Conservation (phyloP, 306 rosid species). For the Trifolium dubium region DNA sequence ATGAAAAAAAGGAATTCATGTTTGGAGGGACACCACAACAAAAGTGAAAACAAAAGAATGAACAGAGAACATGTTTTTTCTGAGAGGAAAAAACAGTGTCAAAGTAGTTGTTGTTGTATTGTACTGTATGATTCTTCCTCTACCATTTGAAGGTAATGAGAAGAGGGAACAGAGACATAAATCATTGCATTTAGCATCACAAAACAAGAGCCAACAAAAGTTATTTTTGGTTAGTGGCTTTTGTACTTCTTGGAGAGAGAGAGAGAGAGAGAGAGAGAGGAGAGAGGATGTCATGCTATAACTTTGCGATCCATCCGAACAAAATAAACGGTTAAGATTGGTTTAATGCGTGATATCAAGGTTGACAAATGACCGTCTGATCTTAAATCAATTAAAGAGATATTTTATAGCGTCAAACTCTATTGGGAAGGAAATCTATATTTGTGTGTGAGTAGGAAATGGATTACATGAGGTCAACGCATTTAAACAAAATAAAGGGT, state of each 20-base stretch:
- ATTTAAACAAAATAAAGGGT: no score
- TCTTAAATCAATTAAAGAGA: no score
- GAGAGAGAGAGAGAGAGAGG: slow-evolving; percentile 40
- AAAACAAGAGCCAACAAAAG: slow-evolving; percentile 61
- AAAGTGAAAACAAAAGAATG: neutral
- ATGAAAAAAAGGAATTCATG: slow-evolving; percentile 55
- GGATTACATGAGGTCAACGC: no score
- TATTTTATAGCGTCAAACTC: no score
- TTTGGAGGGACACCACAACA: slow-evolving; percentile 58
- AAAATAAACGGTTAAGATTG: no score
- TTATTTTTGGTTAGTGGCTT: slow-evolving; percentile 57
- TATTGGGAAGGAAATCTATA: no score
- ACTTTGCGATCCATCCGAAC: no score
- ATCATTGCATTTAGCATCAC: slow-evolving; percentile 77
- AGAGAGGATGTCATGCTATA: no score
- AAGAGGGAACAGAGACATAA: slow-evolving; percentile 69
- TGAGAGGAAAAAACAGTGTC: slow-evolving; percentile 31
- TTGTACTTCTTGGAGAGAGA: slow-evolving; percentile 49
- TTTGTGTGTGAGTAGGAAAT: no score
- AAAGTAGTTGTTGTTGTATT: slow-evolving; percentile 43
- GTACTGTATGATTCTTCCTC: slow-evolving; percentile 62
- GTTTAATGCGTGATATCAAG: no score
- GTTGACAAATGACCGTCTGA: no score
- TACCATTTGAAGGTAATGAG: slow-evolving; percentile 84
- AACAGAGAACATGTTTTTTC: no score